A percentile compares a stretch with the other conserved stretches of the same genome.
Evolutionary conservation across 208 protist genomes (phyloP).

Genomic region (Zelonia costaricensis): DNA sequence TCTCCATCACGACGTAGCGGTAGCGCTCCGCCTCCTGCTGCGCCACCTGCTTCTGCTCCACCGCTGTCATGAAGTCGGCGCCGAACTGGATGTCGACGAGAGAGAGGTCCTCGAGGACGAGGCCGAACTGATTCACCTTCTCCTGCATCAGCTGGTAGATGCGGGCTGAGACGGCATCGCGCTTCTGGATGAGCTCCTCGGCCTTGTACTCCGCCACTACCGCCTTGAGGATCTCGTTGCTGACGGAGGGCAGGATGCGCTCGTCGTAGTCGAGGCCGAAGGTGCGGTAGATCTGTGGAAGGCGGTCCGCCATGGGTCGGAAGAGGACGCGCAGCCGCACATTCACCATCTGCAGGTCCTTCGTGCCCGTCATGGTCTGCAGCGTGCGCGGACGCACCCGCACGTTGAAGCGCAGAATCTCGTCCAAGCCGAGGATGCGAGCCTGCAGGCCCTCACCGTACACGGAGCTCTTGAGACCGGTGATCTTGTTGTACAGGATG

Average conservation of each 20-base stretch:
- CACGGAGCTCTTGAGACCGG: slow-evolving; percentile 84
- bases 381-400: slow-evolving; percentile 90
- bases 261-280: slow-evolving; percentile 96
- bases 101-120: slow-evolving; percentile 97
- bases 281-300: slow-evolving; percentile 90
- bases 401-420: slow-evolving; percentile 97
- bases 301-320: slow-evolving; percentile 77
- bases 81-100: slow-evolving; percentile 97
- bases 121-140: slow-evolving; percentile 97
- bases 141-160: slow-evolving; percentile 94
- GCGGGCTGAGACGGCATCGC: slow-evolving; percentile 92
- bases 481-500: slow-evolving; percentile 92
- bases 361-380: slow-evolving; percentile 92
- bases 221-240: slow-evolving; percentile 94
- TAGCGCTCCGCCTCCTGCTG: slow-evolving; percentile 97
- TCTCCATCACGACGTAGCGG: slow-evolving; percentile 95
- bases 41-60: slow-evolving; percentile 98
- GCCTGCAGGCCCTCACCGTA: slow-evolving; percentile 91
- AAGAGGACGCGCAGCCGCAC: slow-evolving; percentile 93
- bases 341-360: slow-evolving; percentile 95
- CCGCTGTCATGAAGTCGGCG: slow-evolving; percentile 95
- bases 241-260: slow-evolving; percentile 98
- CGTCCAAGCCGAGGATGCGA: slow-evolving; percentile 94
- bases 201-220: slow-evolving; percentile 99
- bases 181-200: slow-evolving; percentile 98